These are phyloP conservation scores for Hemileia vastatrix DNA, from an alignment of 1,284 basidiomycete species.

Conservation along the genomic window DNA sequence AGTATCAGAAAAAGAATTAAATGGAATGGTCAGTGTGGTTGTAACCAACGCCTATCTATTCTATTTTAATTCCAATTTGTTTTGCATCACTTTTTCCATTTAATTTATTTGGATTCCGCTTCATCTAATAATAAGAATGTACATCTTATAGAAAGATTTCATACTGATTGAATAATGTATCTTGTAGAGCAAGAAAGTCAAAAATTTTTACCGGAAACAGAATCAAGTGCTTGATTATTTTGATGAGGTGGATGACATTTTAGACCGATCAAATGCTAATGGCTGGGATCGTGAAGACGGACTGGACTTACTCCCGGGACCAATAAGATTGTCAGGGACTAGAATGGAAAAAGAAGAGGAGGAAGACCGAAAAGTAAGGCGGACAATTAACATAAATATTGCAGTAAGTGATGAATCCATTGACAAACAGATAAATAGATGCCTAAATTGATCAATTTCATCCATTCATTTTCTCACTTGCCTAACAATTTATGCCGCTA, in stretches of 20 bases:
- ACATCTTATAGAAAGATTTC: not conserved
- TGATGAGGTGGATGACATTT: conserved; percentile 8
- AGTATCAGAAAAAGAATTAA: conserved; percentile 2
- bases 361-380: conserved; percentile 8
- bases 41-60: not conserved
- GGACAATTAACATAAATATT: conserved; percentile 11
- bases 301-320: not conserved
- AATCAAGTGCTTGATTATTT: conserved; percentile 17
- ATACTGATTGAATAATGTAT: too few relatives aligned
- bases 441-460: conserved; percentile 9
- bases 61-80: not conserved
- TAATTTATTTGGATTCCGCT: not conserved
- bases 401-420: not conserved
- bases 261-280: not conserved
- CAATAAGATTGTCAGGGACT: not conserved
- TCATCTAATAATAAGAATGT: not conserved
- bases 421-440: not conserved
- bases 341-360: conserved; percentile 4
- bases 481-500: too few relatives aligned
- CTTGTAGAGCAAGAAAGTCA: conserved; percentile 5
- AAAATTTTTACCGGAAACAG: conserved; percentile 15
- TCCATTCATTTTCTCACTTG: too few relatives aligned
- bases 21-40: not conserved
- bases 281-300: not conserved
- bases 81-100: not conserved